Percentiles rank a stretch among this genome's conserved stretches.
Evolutionary conservation across 306 rosid genomes (phyloP).

Genomic region (Cucurbita argyrosperma): DNA sequence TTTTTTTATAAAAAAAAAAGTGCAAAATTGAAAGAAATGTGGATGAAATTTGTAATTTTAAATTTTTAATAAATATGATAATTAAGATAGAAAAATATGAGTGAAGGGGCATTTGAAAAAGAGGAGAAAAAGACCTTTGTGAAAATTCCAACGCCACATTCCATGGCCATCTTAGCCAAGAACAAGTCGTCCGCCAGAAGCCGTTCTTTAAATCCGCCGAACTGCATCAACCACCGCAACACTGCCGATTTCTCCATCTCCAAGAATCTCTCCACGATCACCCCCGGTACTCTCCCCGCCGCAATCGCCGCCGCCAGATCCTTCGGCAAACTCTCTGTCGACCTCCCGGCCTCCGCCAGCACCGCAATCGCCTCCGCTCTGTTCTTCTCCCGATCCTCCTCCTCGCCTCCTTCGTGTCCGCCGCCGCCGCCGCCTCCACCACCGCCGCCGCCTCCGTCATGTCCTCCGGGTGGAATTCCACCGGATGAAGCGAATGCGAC

Average conservation of each 20-base stretch:
- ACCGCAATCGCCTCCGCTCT: constrained; percentile 51
- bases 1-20: too few relatives aligned
- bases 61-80: too few relatives aligned
- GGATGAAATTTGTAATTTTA: not conserved
- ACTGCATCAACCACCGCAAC: constrained; percentile 52
- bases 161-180: constrained; percentile 69
- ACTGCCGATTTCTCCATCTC: constrained; percentile 53
- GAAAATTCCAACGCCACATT: constrained; percentile 74
- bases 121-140: constrained; percentile 43
- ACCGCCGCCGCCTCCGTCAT: not conserved
- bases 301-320: constrained; percentile 58
- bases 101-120: not conserved
- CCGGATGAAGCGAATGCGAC: constrained; percentile 8
- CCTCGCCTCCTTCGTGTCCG: constrained; percentile 8
- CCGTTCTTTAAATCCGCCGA: constrained; percentile 83
- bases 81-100: not conserved
- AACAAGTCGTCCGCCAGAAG: constrained; percentile 86
- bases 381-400: constrained; percentile 40
- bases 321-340: constrained; percentile 51
- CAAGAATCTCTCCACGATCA: constrained; percentile 49
- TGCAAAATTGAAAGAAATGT: too few relatives aligned
- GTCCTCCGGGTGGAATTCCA: constrained; percentile 7
- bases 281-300: constrained; percentile 64
- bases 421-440: not conserved
- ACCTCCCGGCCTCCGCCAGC: constrained; percentile 44